A percentile compares a stretch with the other conserved stretches of the same genome.
Evolutionary conservation across 306 rosid species (phyloP).

Genomic region (Ziziphus jujuba): DNA sequence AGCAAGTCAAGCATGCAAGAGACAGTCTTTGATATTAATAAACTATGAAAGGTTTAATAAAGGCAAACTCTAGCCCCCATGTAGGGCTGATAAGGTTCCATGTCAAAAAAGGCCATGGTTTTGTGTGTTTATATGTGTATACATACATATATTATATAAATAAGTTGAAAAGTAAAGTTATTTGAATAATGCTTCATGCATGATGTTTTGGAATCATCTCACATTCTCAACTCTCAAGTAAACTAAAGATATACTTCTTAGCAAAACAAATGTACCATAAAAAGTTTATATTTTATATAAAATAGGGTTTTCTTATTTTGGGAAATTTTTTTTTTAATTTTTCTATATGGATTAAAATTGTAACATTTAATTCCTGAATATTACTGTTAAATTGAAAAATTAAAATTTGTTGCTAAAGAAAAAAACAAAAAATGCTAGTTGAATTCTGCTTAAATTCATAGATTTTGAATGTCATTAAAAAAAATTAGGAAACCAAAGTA

Average conservation of each 20-base stretch:
- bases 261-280: no score
- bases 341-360: no score
- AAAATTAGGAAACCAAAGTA: no score
- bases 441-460: no score
- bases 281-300: no score
- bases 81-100: constrained; percentile 21
- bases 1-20: constrained; percentile 8
- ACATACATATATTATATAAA: background rate
- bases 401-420: no score
- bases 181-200: constrained; percentile 44
- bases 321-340: no score
- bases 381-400: no score
- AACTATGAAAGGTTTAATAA: background rate
- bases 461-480: no score
- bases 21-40: constrained; percentile 19
- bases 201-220: constrained; percentile 52
- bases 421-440: no score
- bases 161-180: constrained; percentile 7
- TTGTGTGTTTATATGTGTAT: background rate
- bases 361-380: no score
- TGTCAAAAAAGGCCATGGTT: constrained; percentile 20
- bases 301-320: no score
- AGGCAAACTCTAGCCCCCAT: constrained; percentile 24
- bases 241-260: background rate
- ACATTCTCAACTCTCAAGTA: constrained; percentile 54